Conservation (phyloP, 495 filamentous ascomycete species). For the Mytilinidion resinicola region DNA sequence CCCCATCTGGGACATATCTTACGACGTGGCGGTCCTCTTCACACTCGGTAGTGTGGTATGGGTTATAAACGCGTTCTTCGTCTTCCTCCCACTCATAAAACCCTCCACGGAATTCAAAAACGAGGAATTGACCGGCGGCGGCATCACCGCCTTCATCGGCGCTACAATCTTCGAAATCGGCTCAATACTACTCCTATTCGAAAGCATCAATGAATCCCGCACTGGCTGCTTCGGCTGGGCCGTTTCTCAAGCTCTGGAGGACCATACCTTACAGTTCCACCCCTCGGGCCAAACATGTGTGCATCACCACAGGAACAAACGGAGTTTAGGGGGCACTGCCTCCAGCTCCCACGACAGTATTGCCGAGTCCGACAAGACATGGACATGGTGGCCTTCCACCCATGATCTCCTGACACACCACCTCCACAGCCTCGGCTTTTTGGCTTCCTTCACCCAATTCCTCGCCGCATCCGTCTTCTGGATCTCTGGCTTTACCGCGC, state of each 20-base stretch:
- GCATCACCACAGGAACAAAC: conserved; percentile 53
- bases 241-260: conserved; percentile 36
- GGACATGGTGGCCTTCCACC: conserved; percentile 57
- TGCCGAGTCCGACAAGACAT: conserved; percentile 27
- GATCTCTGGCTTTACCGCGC: conserved; percentile 59
- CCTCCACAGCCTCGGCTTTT: conserved; percentile 60
- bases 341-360: background rate
- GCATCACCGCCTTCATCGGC: conserved; percentile 63
- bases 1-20: conserved; percentile 66
- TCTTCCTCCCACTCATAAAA: conserved; percentile 53
- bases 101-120: conserved; percentile 50
- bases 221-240: conserved; percentile 70
- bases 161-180: conserved; percentile 64
- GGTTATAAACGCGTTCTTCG: conserved; percentile 65
- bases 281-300: conserved; percentile 23
- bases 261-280: conserved; percentile 4
- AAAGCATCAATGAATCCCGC: conserved; percentile 62
- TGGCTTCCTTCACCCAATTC: conserved; percentile 56
- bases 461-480: conserved; percentile 61
- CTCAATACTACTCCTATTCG: conserved; percentile 57
- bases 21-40: conserved; percentile 58
- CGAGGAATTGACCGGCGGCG: conserved; percentile 49
- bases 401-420: conserved; percentile 57
- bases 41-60: conserved; percentile 59
- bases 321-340: conserved; percentile 39